Percentiles rank a stretch among this genome's conserved stretches.
Conservation (phyloP, 163 green algal genomes). For the Prototheca cutis region DNA sequence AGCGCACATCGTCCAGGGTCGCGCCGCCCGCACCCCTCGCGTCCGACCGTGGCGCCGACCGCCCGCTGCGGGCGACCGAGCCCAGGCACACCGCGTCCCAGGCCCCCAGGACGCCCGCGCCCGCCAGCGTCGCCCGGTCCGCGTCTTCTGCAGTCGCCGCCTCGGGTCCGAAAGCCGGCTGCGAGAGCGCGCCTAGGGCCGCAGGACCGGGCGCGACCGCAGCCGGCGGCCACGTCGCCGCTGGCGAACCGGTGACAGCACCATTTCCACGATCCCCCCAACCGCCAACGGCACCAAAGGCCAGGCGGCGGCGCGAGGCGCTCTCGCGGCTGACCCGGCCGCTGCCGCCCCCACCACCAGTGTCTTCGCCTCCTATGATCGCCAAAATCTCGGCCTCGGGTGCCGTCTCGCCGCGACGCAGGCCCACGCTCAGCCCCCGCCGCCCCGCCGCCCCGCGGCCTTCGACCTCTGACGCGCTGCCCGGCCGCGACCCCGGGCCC, state of each 20-base stretch:
- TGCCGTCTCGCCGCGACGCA: background rate
- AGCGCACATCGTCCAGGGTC: background rate
- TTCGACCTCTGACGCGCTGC: background rate
- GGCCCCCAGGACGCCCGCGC: background rate
- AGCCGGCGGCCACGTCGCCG: too few species aligned
- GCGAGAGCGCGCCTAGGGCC: too few species aligned
- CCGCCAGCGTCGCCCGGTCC: background rate
- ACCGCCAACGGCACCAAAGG: too few species aligned
- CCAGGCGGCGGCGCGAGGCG: too few species aligned
- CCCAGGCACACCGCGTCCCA: constrained; percentile 2
- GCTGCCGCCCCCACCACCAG: too few species aligned
- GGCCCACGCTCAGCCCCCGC: background rate
- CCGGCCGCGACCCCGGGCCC: background rate
- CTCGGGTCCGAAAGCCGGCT: too few species aligned
- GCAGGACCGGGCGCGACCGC: too few species aligned
- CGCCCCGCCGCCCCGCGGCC: too few species aligned
- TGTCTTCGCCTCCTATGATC: background rate
- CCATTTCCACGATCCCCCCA: too few species aligned
- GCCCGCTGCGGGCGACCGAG: too few species aligned
- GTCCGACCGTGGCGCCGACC: background rate
- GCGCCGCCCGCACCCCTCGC: background rate
- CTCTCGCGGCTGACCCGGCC: too few species aligned
- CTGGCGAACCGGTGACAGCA: too few species aligned
- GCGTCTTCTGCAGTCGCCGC: background rate
- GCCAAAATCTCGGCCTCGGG: background rate